Evolutionary conservation across 441 rosid species (phyloP).

Genomic region (Gossypium aridum): DNA sequence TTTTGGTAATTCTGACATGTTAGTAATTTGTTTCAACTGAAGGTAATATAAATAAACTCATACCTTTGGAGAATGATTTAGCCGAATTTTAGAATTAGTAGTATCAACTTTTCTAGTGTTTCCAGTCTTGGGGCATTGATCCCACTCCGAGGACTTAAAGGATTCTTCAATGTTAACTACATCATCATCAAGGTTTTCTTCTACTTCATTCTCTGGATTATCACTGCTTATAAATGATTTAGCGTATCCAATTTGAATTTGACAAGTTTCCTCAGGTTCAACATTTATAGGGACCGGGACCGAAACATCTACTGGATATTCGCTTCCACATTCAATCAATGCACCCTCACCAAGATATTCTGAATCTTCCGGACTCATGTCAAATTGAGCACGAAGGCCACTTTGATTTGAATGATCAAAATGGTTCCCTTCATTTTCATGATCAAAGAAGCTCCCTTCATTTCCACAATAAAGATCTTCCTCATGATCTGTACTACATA

Average conservation of each 20-base stretch:
- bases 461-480: constrained; percentile 16
- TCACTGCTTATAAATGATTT: constrained; percentile 10
- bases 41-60: not conserved
- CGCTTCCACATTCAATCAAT: constrained; percentile 24
- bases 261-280: constrained; percentile 20
- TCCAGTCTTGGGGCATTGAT: constrained; percentile 9
- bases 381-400: constrained; percentile 25
- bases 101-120: constrained; percentile 14
- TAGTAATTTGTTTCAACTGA: not conserved
- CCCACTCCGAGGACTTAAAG: constrained; percentile 10
- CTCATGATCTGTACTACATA: constrained; percentile 10
- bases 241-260: constrained; percentile 18
- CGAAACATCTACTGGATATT: constrained; percentile 23
- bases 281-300: constrained; percentile 18
- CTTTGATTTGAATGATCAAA: constrained; percentile 19
- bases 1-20: not conserved
- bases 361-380: constrained; percentile 39
- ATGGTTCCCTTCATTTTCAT: constrained; percentile 20
- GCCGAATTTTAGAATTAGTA: constrained; percentile 5
- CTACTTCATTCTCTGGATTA: constrained; percentile 15
- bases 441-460: constrained; percentile 15
- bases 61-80: constrained; percentile 34
- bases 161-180: constrained; percentile 15
- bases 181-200: constrained; percentile 12
- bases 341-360: constrained; percentile 24